Conservation (phyloP, 352 stramenopile genomes). For the Phytopythium montanum region DNA sequence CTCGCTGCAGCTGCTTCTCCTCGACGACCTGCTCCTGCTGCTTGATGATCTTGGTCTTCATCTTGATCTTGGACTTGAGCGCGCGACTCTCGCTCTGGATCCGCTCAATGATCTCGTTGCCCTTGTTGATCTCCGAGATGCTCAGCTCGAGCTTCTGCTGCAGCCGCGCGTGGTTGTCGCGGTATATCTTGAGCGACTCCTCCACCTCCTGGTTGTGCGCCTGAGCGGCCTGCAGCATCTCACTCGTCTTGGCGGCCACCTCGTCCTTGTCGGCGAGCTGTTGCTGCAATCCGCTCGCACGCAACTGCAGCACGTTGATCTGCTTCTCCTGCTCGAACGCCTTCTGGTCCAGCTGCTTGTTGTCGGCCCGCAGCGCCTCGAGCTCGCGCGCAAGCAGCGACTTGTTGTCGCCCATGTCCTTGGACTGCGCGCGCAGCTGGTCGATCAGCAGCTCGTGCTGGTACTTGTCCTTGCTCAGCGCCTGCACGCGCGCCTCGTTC, state of each 20-base stretch:
- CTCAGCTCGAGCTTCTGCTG: constrained; percentile 88
- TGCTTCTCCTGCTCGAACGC: constrained; percentile 83
- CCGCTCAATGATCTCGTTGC: constrained; percentile 88
- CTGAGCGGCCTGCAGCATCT: constrained; percentile 62
- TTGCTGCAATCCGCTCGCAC: constrained; percentile 59
- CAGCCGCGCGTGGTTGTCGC: constrained; percentile 75
- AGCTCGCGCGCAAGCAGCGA: constrained; percentile 40
- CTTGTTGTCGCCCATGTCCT: constrained; percentile 50
- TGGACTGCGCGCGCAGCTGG: constrained; percentile 55
- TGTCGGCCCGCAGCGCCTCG: constrained; percentile 50
- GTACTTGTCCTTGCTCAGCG: constrained; percentile 69
- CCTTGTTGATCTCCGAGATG: constrained; percentile 91
- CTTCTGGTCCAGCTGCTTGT: constrained; percentile 81
- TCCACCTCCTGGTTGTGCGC: constrained; percentile 80
- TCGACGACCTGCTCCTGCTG: constrained; percentile 85
- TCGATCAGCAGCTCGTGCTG: constrained; percentile 77
- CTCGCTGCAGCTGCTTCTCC: constrained; percentile 72
- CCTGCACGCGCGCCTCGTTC: constrained; percentile 50
- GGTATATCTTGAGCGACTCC: constrained; percentile 86
- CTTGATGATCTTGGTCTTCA: constrained; percentile 88
- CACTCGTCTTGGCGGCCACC: constrained; percentile 66
- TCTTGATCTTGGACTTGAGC: constrained; percentile 78
- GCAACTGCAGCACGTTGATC: constrained; percentile 75
- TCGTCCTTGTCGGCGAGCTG: constrained; percentile 79
- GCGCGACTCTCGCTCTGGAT: constrained; percentile 82